phyloP scores from a whole-genome alignment of 1,284 basidiomycete species.

The Puccinia novopanici region DNA sequence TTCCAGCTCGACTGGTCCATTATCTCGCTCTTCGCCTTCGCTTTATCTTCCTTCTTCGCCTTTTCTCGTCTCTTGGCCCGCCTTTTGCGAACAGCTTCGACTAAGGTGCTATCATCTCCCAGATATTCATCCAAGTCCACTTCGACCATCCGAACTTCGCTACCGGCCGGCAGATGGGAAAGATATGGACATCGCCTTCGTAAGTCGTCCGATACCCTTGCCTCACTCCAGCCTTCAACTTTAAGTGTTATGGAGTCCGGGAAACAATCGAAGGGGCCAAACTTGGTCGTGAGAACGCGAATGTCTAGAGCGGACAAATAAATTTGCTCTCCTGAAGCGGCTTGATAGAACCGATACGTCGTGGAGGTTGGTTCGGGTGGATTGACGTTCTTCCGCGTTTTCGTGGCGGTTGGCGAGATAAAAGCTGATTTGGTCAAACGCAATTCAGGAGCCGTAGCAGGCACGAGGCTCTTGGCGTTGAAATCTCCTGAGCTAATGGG shows the following conservation, averaged over 20 bases:
- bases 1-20: slow-evolving; percentile 1
- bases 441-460: slow-evolving; percentile 56
- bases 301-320: slow-evolving; percentile 96
- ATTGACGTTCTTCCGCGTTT: slow-evolving; percentile 56
- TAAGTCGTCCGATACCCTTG: slow-evolving; percentile 83
- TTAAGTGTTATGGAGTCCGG: slow-evolving; percentile 77
- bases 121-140: slow-evolving; percentile 72
- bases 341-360: slow-evolving; percentile 89
- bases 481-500: slow-evolving; percentile 55
- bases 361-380: slow-evolving; percentile 56
- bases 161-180: slow-evolving; percentile 82
- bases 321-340: slow-evolving; percentile 83
- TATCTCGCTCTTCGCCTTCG: slow-evolving; percentile 41
- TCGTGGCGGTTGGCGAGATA: slow-evolving; percentile 54
- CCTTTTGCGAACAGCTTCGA: slow-evolving; percentile 64
- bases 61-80: slow-evolving; percentile 35
- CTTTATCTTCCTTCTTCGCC: slow-evolving; percentile 42
- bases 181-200: slow-evolving; percentile 94
- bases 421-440: slow-evolving; percentile 55
- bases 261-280: slow-evolving; percentile 77
- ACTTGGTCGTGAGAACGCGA: slow-evolving; percentile 84
- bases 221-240: slow-evolving; percentile 72
- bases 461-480: slow-evolving; percentile 66
- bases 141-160: slow-evolving; percentile 92
- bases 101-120: slow-evolving; percentile 78